phyloP scores from a whole-genome alignment of 1,139 yeast genomes.

The Kodamaea sp. region DNA sequence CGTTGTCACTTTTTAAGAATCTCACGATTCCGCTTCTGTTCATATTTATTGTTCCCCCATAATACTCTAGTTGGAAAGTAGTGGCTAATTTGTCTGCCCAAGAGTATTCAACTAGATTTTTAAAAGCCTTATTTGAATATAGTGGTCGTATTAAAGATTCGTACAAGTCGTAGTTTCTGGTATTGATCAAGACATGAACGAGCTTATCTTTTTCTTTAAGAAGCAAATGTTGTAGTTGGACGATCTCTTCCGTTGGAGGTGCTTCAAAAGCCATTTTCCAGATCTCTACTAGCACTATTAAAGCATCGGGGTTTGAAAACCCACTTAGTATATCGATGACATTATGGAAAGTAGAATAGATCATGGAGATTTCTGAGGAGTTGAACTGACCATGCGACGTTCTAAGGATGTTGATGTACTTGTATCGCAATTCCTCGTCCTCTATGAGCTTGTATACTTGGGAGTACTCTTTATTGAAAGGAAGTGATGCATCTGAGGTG shows the following conservation, averaged over 20 bases:
- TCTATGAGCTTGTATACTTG: constrained; percentile 17
- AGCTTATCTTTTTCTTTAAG: constrained; percentile 21
- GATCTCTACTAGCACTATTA: constrained; percentile 21
- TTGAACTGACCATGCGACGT: constrained; percentile 3
- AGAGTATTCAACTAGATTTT: constrained; percentile 6
- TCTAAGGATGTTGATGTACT: constrained; percentile 11
- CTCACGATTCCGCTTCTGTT: constrained; percentile 15
- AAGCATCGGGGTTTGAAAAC: constrained; percentile 14
- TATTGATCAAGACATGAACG: constrained; percentile 24
- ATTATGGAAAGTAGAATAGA: constrained; percentile 17
- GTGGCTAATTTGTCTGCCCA: constrained; percentile 28
- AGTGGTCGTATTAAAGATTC: constrained; percentile 12
- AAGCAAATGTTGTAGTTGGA: constrained; percentile 18
- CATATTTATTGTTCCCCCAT: constrained; percentile 12
- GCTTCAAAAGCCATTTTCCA: constrained; percentile 20
- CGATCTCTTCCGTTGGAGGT: constrained; percentile 6
- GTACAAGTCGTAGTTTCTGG: constrained; percentile 22
- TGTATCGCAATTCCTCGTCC: constrained; percentile 11
- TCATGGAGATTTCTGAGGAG: constrained; percentile 13
- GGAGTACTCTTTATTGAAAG: constrained; percentile 12
- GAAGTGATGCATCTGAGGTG: constrained; percentile 1
- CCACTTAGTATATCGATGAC: constrained; percentile 21
- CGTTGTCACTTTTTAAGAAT: constrained; percentile 16
- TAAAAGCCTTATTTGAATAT: constrained; percentile 15
- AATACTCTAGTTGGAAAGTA: constrained; percentile 21